Evolutionary conservation across 352 stramenopile species (phyloP).

Genomic region (Pilasporangium apinafurcum): DNA sequence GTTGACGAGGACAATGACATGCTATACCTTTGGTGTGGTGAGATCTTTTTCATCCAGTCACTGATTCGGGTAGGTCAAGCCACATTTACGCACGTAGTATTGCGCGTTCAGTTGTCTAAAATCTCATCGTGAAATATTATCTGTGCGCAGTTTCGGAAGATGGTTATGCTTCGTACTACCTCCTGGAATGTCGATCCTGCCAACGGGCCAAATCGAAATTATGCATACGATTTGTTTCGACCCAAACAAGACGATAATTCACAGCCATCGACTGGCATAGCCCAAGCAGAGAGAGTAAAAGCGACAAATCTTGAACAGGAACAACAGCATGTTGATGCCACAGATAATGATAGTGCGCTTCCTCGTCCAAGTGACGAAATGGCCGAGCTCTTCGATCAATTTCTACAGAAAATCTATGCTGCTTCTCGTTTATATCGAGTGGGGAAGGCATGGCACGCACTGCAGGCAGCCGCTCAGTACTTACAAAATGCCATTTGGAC

Average conservation of each 20-base stretch:
- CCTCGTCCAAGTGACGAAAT: neutral
- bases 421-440: conserved; percentile 39
- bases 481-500: conserved; percentile 53
- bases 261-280: neutral
- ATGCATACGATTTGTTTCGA: conserved; percentile 26
- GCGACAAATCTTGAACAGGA: neutral
- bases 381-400: conserved; percentile 13
- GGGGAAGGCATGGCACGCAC: conserved; percentile 40
- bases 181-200: conserved; percentile 10
- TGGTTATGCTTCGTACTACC: conserved; percentile 11
- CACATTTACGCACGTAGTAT: too few relatives aligned
- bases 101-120: too few relatives aligned
- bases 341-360: neutral
- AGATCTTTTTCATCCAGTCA: conserved; percentile 54
- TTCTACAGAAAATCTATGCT: conserved; percentile 32
- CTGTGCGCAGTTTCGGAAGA: conserved; percentile 20
- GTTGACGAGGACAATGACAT: conserved; percentile 33
- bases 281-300: neutral
- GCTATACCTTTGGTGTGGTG: conserved; percentile 53
- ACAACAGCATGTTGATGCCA: neutral
- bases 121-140: too few relatives aligned
- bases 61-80: conserved; percentile 26
- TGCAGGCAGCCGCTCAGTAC: conserved; percentile 46
- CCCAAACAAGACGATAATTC: neutral
- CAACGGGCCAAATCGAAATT: conserved; percentile 29